Conservation (phyloP, 1,139 yeast species). For the Hemisphaericaspora subhashii region DNA sequence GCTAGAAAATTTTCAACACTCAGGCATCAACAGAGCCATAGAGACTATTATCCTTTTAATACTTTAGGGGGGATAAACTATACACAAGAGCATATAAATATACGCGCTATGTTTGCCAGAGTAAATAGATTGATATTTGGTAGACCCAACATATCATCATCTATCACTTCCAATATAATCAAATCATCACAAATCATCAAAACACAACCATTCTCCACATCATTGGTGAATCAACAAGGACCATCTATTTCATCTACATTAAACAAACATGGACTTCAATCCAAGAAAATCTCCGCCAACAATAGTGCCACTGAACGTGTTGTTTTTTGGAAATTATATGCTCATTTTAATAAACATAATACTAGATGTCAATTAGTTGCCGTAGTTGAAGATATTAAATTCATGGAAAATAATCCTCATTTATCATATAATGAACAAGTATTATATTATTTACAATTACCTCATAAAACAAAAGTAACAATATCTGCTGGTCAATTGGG, state of each 20-base stretch:
- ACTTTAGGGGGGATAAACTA: background rate
- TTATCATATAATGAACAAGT: constrained; percentile 72
- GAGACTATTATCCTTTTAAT: too few relatives aligned
- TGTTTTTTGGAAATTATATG: constrained; percentile 70
- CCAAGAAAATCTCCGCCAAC: constrained; percentile 1
- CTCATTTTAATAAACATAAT: constrained; percentile 78
- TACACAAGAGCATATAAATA: background rate
- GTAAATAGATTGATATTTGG: constrained; percentile 5
- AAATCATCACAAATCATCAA: too few relatives aligned
- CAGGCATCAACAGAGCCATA: too few relatives aligned
- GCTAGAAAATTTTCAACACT: too few relatives aligned
- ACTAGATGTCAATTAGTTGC: constrained; percentile 77
- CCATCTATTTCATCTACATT: background rate
- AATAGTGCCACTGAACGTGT: constrained; percentile 27
- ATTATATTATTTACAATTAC: constrained; percentile 74
- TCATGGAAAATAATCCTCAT: constrained; percentile 54
- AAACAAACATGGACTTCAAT: background rate
- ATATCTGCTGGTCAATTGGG: constrained; percentile 75
- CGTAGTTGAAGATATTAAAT: constrained; percentile 64
- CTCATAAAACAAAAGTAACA: constrained; percentile 69
- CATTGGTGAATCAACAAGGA: background rate
- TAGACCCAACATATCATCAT: constrained; percentile 2
- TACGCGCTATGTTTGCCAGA: constrained; percentile 5
- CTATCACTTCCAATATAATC: background rate
- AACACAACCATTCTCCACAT: constrained; percentile 5